These are phyloP conservation scores for Gilbertella persicaria DNA, from an alignment of 371 early-diverging fungal genomes.

Conservation along the genomic window DNA sequence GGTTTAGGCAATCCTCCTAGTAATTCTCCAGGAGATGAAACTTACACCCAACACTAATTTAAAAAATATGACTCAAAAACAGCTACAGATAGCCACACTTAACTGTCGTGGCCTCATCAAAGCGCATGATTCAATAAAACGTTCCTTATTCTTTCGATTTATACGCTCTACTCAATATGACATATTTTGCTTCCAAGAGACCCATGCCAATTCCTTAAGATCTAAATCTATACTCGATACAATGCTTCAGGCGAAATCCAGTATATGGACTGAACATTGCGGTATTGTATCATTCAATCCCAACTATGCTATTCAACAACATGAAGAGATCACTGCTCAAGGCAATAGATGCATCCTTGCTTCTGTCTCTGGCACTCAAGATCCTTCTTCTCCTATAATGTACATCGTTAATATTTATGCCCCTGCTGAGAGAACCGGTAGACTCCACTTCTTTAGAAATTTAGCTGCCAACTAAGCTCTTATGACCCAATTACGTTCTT, in stretches of 20 bases:
- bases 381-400: neutral
- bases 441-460: neutral
- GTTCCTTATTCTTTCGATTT: neutral
- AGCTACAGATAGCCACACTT: neutral
- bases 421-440: neutral
- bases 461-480: neutral
- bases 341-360: neutral
- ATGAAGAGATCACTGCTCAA: neutral
- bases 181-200: slow-evolving; percentile 8
- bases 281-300: neutral
- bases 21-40: neutral
- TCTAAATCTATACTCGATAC: neutral
- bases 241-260: neutral
- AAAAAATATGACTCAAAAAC: neutral
- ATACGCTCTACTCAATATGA: neutral
- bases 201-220: neutral
- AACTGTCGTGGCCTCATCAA: slow-evolving; percentile 6
- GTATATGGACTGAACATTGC: slow-evolving; percentile 5
- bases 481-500: neutral
- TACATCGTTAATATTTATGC: neutral
- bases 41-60: neutral
- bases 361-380: neutral
- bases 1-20: neutral
- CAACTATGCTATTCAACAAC: neutral
- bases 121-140: slow-evolving; percentile 1